phyloP scores from a whole-genome alignment of 129 eudicot species.

The Dittrichia graveolens region DNA sequence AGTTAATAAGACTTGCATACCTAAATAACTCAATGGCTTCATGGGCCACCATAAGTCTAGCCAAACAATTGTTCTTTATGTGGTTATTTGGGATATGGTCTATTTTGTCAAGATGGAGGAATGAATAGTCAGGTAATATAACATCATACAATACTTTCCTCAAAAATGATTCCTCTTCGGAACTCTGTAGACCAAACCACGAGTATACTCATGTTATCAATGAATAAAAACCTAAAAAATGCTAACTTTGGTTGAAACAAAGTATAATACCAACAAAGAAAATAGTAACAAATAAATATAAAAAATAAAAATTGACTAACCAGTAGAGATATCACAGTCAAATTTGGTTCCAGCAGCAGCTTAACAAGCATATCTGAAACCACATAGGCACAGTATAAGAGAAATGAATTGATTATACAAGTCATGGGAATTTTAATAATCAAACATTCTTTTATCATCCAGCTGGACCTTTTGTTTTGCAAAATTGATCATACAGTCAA shows the following conservation, averaged over 20 bases:
- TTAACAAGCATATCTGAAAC: conserved; percentile 62
- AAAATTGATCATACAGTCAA: not conserved
- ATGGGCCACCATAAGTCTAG: conserved; percentile 64
- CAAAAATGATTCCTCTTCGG: conserved; percentile 50
- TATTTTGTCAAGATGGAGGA: conserved; percentile 52
- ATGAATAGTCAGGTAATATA: conserved; percentile 65
- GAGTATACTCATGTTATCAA: conserved; percentile 3
- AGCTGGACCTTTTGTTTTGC: not conserved
- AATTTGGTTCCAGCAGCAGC: conserved; percentile 57
- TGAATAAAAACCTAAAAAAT: not conserved
- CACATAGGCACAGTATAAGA: conserved; percentile 19
- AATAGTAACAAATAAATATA: too few relatives aligned
- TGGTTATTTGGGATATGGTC: conserved; percentile 45
- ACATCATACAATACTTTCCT: conserved; percentile 66
- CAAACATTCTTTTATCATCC: not conserved
- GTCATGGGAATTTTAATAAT: not conserved
- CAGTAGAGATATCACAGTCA: conserved; percentile 56
- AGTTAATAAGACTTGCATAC: conserved; percentile 30
- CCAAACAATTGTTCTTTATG: conserved; percentile 43
- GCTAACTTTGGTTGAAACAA: not conserved
- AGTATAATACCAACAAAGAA: not conserved
- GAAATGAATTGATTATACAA: not conserved
- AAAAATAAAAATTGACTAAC: conserved; percentile 37
- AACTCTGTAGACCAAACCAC: conserved; percentile 50
- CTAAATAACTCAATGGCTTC: conserved; percentile 64